Evolutionary conservation across 345 rosid genomes (phyloP), one percentile per base, ranked within the genome.

Genomic region (Jatropha curcas): DNA sequence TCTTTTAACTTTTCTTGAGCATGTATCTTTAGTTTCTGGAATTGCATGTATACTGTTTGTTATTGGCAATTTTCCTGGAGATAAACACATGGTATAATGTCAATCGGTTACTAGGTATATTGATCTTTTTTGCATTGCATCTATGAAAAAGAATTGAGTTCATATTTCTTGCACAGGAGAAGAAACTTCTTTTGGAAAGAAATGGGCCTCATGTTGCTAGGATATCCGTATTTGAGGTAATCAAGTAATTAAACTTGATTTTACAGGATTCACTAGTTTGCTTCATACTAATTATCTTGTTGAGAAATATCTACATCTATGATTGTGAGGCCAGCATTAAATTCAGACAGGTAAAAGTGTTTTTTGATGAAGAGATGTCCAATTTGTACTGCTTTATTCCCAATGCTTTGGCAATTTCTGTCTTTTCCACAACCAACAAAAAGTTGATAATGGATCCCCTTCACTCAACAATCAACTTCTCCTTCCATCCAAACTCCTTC

Each of bases 191-290:
- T 20, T 81, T 94, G 87, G 98, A 92, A 68, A 88, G 74, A 67
- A 87, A 85, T 76, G 97, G 97, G 46, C 91, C 98, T 74, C 89
- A 80, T 79, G 78, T 90, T 79, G 95, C 86, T 35, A 89, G 97
- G 75, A 79, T 94, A 77, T 94, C 97, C 7, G 88, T 94, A 20
- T 87, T 84, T 74, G 97, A 94, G 97, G 98, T 92, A 71, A 73
- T 74, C 68, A 31, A 35, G 65, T 31, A 74, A 14, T 67, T 58
- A 41, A 62, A 65, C 3, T 11, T 57, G 14, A 70, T 41, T 41
- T 13, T 55, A 17, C 46, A 25, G 10, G 35, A n/a, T 9, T 60
- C 24, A 14, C 16, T 35, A 31, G 61, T 12, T n/a, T 65, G 14
- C 12, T 31, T 20, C 17, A 10, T 9, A 31, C 14, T 4, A 5